Percentiles rank a stretch among this genome's conserved stretches.
These are phyloP conservation scores for Chytriomyces sp. DNA, from an alignment of 192 early-diverging fungal species.

Conservation along the genomic window DNA sequence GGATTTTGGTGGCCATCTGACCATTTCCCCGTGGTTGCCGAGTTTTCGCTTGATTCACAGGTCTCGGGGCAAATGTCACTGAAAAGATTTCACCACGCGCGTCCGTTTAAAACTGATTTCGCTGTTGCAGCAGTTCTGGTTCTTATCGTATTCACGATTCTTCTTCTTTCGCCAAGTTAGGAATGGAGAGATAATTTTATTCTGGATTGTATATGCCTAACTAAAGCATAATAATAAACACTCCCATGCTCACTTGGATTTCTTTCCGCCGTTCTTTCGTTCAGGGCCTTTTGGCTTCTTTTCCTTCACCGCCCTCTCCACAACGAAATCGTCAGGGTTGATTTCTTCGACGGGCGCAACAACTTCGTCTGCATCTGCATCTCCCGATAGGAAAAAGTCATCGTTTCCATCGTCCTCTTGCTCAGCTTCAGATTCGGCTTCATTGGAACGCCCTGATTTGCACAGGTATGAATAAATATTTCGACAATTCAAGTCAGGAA, in stretches of 20 bases:
- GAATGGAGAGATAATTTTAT: too few relatives aligned
- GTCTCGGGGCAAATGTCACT: too few relatives aligned
- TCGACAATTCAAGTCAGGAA: background rate
- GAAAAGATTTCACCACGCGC: too few relatives aligned
- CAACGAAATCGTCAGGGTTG: constrained; percentile 11
- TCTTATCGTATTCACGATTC: too few relatives aligned
- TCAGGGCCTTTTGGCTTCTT: background rate
- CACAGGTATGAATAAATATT: background rate
- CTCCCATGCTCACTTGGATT: too few relatives aligned
- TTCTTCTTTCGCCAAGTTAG: too few relatives aligned
- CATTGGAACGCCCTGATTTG: background rate
- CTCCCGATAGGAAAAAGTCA: constrained; percentile 37
- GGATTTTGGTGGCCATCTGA: constrained; percentile 4
- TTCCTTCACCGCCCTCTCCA: constrained; percentile 13
- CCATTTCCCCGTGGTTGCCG: background rate
- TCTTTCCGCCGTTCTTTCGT: too few relatives aligned
- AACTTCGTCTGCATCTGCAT: background rate
- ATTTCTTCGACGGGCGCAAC: background rate
- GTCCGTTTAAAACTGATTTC: too few relatives aligned
- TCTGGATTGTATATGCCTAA: too few relatives aligned
- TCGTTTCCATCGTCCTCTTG: constrained; percentile 25
- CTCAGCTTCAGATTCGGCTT: background rate
- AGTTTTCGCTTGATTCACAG: background rate
- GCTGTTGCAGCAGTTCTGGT: too few relatives aligned
- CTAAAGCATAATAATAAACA: too few relatives aligned